Evolutionary conservation across 75 land plant species (phyloP), one percentile per base, ranked within the genome.

Genomic region (Azolla pinnata): DNA sequence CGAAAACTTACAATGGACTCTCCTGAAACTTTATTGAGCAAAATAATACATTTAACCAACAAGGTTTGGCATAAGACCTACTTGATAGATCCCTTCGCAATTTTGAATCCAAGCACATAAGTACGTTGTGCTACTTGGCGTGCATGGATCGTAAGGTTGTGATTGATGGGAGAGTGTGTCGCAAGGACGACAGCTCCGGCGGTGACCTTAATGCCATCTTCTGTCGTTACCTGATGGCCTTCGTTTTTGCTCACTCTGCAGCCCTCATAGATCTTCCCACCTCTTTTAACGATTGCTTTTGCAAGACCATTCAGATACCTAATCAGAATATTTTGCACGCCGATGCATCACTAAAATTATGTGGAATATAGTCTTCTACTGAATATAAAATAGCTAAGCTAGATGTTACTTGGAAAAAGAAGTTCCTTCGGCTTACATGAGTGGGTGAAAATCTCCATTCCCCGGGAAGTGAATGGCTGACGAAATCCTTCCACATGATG

Each of bases 301-400:
- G 69, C 78, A 35, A 75, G 50, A 31, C 77, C 76, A 31, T 75
- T 60, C 20, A 75, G 29, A 59, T 72, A 73, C 69, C 77, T 75
- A 30, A 47, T 19, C n/a, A 51, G 29, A 20, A 1, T 0, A 20
- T n/a, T 21, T 4, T 14, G 17, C 16, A 1, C 26, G 31, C 30
- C 0, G 47, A 56, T 17, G 26, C 17, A 0, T 55, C 62, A 47
- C 20, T 25, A n/a, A n/a, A n/a, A n/a, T n/a, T n/a, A n/a, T n/a
- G n/a, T n/a, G n/a, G n/a, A n/a, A n/a, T n/a, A n/a, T n/a, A n/a
- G n/a, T n/a, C n/a, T n/a, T n/a, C n/a, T n/a, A n/a, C n/a, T n/a
- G n/a, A n/a, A n/a, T n/a, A n/a, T n/a, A n/a, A n/a, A n/a, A n/a
- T n/a, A n/a, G n/a, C n/a, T n/a, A 2, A 16, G 29, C 16, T 12